Conservation (phyloP, 306 rosid species). For the Cicer chorassanicum region DNA sequence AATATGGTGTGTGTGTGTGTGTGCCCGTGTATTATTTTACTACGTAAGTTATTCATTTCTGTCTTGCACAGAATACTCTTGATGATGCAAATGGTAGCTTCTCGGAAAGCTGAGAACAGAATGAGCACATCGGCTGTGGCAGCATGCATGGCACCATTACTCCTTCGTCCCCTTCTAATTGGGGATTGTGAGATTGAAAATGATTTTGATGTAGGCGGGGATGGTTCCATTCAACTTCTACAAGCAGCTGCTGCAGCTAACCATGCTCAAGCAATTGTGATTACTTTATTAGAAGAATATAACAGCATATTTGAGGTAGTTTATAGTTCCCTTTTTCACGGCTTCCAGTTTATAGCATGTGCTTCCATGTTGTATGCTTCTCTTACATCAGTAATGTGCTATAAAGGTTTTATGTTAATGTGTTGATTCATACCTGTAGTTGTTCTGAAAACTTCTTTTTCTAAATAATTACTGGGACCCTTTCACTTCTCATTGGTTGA, state of each 20-base stretch:
- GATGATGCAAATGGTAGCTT: conserved; percentile 88
- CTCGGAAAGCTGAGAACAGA: conserved; percentile 76
- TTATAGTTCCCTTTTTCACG: conserved; percentile 4
- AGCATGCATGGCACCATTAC: conserved; percentile 99
- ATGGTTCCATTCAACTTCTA: conserved; percentile 79
- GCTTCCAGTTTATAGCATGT: conserved; percentile 37
- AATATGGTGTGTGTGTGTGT: not conserved
- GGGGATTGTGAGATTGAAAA: conserved; percentile 90
- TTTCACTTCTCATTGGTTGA: conserved; percentile 30
- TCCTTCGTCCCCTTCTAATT: conserved; percentile 88
- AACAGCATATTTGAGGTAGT: conserved; percentile 77
- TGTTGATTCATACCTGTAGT: conserved; percentile 15
- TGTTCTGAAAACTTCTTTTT: not conserved
- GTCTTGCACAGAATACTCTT: conserved; percentile 67
- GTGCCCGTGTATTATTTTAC: not conserved
- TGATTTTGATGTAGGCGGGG: conserved; percentile 90
- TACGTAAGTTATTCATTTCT: conserved; percentile 38
- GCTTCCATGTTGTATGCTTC: not conserved
- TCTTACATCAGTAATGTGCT: conserved; percentile 12
- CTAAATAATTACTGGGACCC: conserved; percentile 8
- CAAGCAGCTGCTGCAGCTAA: conserved; percentile 99
- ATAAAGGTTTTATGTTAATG: conserved; percentile 19
- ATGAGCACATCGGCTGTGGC: conserved; percentile 98
- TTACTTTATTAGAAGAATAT: conserved; percentile 89
- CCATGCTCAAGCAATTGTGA: conserved; percentile 94